Conservation (phyloP, 73 alveolate species). For the Tetrahymena borealis region DNA sequence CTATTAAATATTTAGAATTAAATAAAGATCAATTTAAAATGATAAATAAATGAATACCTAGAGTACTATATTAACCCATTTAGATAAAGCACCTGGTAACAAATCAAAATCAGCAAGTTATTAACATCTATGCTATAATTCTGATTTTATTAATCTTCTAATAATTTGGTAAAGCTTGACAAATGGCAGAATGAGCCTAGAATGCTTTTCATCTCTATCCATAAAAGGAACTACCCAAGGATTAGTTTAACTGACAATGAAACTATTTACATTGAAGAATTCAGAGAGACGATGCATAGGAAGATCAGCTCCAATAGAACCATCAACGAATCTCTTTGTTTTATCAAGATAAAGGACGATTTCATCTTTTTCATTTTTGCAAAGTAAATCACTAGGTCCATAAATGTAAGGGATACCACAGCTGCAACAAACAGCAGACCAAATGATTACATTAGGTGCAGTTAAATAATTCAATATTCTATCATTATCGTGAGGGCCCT, state of each 20-base stretch:
- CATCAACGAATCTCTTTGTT: conserved; percentile 51
- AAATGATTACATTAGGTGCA: conserved; percentile 64
- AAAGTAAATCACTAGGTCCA: conserved; percentile 56
- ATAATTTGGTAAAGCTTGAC: not conserved
- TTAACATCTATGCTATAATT: not conserved
- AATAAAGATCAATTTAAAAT: too few species aligned
- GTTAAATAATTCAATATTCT: conserved; percentile 64
- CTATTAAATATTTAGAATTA: too few species aligned
- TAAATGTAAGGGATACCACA: conserved; percentile 61
- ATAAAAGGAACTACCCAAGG: conserved; percentile 59
- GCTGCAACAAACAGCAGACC: conserved; percentile 63
- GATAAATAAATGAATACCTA: not conserved
- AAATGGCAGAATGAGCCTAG: not conserved
- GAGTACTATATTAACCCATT: not conserved
- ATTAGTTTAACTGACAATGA: conserved; percentile 60
- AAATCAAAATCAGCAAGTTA: not conserved
- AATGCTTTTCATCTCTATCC: not conserved
- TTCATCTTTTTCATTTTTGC: conserved; percentile 48
- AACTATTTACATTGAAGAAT: conserved; percentile 60
- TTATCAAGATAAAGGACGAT: conserved; percentile 13
- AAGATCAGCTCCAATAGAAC: conserved; percentile 62
- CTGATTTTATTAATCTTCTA: not conserved
- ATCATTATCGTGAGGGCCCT: conserved; percentile 32
- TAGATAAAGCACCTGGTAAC: not conserved
- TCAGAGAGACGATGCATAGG: conserved; percentile 66